Evolutionary conservation across 2,329 filamentous ascomycete genomes (phyloP), one percentile per base, ranked within the genome.

Genomic region (Neospermospora avenae): DNA sequence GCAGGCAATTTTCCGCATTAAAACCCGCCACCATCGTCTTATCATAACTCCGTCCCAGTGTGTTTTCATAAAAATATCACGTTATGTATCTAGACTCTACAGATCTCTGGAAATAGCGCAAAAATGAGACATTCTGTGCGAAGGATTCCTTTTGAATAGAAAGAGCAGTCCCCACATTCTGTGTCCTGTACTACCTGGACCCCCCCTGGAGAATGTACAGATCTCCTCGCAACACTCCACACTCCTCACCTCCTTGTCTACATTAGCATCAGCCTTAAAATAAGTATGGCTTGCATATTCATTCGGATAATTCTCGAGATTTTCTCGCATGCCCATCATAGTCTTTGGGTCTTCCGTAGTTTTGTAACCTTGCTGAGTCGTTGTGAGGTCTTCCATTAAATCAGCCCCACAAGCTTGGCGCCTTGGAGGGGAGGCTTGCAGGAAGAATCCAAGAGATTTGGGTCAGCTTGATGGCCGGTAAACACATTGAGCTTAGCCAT

Each of bases 391-490:
- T 59, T 75, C 73, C 37, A 73, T 66, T 37, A 76, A 69, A 49
- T 76, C 76, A 14, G 73, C 42, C 0, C 68, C 75, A 16, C 74
- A 3, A 74, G 72, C 59, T 72, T 73, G 18, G 77, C 69, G 3
- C 69, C 67, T 14, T 69, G 71, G 73, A 73, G 78, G 18, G 77
- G 72, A 64, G 42, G 74, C 65, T 11, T 59, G 53, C 35, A 74
- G 65, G 61, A 77, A 75, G 4, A 66, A 59, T 6, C 72, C 59
- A n/a, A 78, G 70, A 51, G 77, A 77, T 0, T 54, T 48, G 2
- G 65, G 54, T 77, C 72, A 6, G 73, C 74, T 54, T 77, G 77
- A 57, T 78, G 74, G 3, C 77, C 75, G 4, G 72, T 65, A 62
- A 74, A 77, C 42, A 78, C 73, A 25, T 74, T 76, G 1, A 74